Evolutionary conservation across 164 flowering plant species (phyloP), one percentile per base, ranked within the genome.

Genomic region (Aristolochia contorta): DNA sequence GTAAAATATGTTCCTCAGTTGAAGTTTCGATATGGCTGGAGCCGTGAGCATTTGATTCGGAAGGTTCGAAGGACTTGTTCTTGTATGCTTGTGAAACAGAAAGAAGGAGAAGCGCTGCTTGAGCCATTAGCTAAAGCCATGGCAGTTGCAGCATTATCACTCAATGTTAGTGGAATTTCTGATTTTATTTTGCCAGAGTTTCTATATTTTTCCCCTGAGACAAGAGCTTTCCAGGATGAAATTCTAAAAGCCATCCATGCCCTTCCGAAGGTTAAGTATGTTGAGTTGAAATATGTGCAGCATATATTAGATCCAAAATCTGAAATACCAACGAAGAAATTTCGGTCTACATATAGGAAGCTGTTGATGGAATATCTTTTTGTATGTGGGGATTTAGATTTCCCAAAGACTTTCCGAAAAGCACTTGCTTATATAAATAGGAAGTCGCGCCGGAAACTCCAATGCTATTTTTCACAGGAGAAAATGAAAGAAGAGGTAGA

Each of bases 41-140:
- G 62, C 56, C 77, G 73, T 53, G 64, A 57, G 8, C 46, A 57
- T 33, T 59, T 86, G 59, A 56, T 77, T 14, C 30, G 69, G 12
- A 61, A 52, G 16, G 65, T 86, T 62, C 77, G 66, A 69, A 66
- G 61, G 37, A 64, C 13, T 16, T 82, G 79, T 51, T 50, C 63
- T 46, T 46, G 57, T 9, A 78, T 82, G 79, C 77, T 91, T 54
- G 69, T 75, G 5, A 65, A 72, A 63, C 74, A 71, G 64, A 71
- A 53, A 33, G 68, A 64, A 64, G 73, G 69, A n/a, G 88, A 77
- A 56, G 74, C 70, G 37, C 66, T 83, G 20, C 87, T 56, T 27
- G 73, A 73, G 58, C 77, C 74, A 25, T 72, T 92, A 52, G 81
- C 86, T 46, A 82, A 80, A 77, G 89, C 95, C 46, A 71, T 89